Base-by-base conservation (phyloP, 306 rosid species). In the Corylus americana region DNA sequence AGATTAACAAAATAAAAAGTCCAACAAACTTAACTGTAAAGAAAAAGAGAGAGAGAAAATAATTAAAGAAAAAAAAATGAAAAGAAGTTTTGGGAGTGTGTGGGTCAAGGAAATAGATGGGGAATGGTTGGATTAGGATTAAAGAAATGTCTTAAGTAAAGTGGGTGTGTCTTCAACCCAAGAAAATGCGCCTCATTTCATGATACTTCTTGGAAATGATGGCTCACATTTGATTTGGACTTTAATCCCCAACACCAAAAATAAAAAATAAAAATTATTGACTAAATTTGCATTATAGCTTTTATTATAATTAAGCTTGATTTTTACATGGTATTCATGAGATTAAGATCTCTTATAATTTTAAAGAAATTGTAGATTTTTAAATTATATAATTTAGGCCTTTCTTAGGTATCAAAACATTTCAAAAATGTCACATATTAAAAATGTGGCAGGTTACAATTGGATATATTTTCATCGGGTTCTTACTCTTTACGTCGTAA, bases 81-180 rank as follows among this genome's bases (percentile, higher is more conserved):
- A 80, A n/a, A 54, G 75, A 80, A 73, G 76, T 71, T 62, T 66
- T 55, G 78, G 83, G 74, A 78, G 75, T 55, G 76, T 76, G 87
- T 78, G 89, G 88, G 86, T 82, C 87, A 89, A 86, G 75, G 53
- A 83, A 87, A 80, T 86, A 45, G 86, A 80, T 48, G 83, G 80
- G 66, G 54, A 75, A 75, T 82, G 83, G 86, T 70, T 64, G 78
- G 85, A 82, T 81, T 74, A 74, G 50, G 92, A 83, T 85, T 84
- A 90, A 85, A 85, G 70, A 85, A 83, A 57, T 82, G 82, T 81
- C 73, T 79, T 55, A 68, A 77, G 74, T 63, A 77, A 83, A 85
- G 85, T 83, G 82, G 86, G 88, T 85, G 76, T 70, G 89, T 76
- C 88, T 79, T 88, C 86, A 82, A 77, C 80, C 85, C 83, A 82